These are phyloP conservation scores for Yamadazyma dushanensis DNA, from an alignment of 1,139 yeast species.

Conservation along the genomic window DNA sequence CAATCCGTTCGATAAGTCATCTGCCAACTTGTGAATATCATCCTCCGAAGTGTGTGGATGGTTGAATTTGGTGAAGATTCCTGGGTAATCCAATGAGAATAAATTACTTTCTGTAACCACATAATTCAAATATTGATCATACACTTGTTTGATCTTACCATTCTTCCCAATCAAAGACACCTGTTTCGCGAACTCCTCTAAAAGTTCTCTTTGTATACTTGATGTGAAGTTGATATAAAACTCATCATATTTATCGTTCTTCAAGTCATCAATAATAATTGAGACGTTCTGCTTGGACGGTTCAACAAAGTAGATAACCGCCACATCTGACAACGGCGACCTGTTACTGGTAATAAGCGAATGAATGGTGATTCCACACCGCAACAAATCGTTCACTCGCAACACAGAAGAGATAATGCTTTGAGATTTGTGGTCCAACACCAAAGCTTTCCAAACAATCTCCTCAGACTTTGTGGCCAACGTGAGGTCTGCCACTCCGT, in stretches of 20 bases:
- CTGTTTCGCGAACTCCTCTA: slow-evolving; percentile 86
- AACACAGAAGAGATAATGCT: slow-evolving; percentile 85
- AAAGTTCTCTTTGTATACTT: slow-evolving; percentile 67
- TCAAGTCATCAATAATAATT: slow-evolving; percentile 68
- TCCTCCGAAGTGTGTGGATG: slow-evolving; percentile 73
- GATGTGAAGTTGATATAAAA: slow-evolving; percentile 87
- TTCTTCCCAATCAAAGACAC: slow-evolving; percentile 74
- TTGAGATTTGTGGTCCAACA: slow-evolving; percentile 78
- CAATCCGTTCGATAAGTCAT: slow-evolving; percentile 72
- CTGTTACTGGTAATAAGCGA: slow-evolving; percentile 68
- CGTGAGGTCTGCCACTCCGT: slow-evolving; percentile 52
- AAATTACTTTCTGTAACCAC: slow-evolving; percentile 90
- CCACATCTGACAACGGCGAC: slow-evolving; percentile 86
- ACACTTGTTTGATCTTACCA: slow-evolving; percentile 76
- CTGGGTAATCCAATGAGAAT: slow-evolving; percentile 71
- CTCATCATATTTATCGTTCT: slow-evolving; percentile 70
- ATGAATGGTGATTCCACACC: slow-evolving; percentile 90
- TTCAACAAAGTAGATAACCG: slow-evolving; percentile 87
- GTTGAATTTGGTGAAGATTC: slow-evolving; percentile 68
- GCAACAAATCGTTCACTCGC: slow-evolving; percentile 84
- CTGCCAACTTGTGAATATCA: slow-evolving; percentile 67
- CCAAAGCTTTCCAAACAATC: slow-evolving; percentile 88
- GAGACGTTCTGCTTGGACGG: slow-evolving; percentile 80
- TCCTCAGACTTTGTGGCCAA: slow-evolving; percentile 58
- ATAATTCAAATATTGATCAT: slow-evolving; percentile 89